phyloP scores from a whole-genome alignment of 2,329 filamentous ascomycete genomes.

The Fusarium sp. region DNA sequence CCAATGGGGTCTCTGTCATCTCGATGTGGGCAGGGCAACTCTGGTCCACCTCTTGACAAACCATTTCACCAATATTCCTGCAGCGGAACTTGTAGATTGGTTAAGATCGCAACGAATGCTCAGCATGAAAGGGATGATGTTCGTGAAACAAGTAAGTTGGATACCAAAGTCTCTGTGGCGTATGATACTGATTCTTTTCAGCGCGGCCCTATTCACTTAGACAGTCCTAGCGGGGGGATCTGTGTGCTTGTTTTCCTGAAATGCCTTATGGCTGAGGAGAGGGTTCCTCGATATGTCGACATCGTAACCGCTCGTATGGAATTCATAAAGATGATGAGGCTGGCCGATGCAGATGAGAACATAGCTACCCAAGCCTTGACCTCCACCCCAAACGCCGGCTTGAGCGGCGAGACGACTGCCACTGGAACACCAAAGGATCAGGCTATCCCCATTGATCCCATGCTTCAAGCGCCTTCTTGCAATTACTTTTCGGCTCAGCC shows the following conservation, averaged over 20 bases:
- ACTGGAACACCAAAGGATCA: background rate
- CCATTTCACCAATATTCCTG: background rate
- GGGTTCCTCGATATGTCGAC: background rate
- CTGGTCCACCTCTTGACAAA: background rate
- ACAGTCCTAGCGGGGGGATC: background rate
- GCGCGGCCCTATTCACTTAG: background rate
- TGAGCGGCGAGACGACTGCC: rapidly evolving
- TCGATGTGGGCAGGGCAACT: background rate
- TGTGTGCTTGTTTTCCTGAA: background rate
- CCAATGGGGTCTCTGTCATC: background rate
- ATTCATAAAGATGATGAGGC: background rate
- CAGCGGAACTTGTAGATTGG: background rate
- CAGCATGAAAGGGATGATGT: background rate
- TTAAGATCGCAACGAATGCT: background rate
- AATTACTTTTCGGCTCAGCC: rapidly evolving
- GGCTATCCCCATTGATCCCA: background rate
- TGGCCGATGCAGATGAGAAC: background rate
- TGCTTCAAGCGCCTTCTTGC: background rate
- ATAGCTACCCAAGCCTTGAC: background rate
- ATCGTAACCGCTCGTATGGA: background rate
- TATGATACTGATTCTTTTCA: background rate
- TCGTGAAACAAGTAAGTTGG: background rate
- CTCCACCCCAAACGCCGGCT: background rate
- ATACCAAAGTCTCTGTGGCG: too few relatives aligned
- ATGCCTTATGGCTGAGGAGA: background rate